A percentile compares a stretch with the other conserved stretches of the same genome.
Evolutionary conservation across 1,284 basidiomycete species (phyloP).

Genomic region (Trametes versicolor): DNA sequence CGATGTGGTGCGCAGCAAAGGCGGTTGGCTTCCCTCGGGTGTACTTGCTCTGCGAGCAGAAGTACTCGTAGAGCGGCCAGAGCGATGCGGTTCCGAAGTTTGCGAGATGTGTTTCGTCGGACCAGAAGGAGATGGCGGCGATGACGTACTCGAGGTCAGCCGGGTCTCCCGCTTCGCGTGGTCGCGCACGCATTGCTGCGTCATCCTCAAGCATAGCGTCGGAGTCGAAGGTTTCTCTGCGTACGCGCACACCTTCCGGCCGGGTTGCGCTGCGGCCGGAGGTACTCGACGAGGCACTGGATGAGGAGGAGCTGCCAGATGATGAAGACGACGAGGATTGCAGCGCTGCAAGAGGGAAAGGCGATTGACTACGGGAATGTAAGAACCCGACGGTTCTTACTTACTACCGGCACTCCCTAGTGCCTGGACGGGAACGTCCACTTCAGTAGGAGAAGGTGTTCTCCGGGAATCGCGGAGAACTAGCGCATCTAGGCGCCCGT

Average conservation of each 20-base stretch:
- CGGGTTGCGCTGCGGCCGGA: too few relatives aligned
- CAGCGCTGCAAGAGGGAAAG: too few relatives aligned
- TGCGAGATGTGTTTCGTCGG: conserved; percentile 48
- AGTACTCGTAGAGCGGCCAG: conserved; percentile 51
- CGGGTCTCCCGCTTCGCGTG: conserved; percentile 18
- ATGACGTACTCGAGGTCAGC: conserved; percentile 39
- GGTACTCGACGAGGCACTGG: too few relatives aligned
- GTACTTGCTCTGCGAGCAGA: conserved; percentile 51
- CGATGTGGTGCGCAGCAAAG: conserved; percentile 46
- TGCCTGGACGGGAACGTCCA: too few relatives aligned
- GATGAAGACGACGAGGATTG: too few relatives aligned
- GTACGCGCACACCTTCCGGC: conserved; percentile 13
- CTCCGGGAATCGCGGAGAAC: too few relatives aligned
- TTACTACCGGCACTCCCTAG: too few relatives aligned
- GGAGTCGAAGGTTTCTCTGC: conserved; percentile 21
- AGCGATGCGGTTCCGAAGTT: conserved; percentile 46
- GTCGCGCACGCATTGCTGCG: conserved; percentile 27
- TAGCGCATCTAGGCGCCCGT: too few relatives aligned
- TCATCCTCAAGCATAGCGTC: conserved; percentile 33
- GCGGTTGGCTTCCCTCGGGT: conserved; percentile 34
- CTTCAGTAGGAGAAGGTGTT: too few relatives aligned
- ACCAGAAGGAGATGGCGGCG: conserved; percentile 35
- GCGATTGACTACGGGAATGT: too few relatives aligned
- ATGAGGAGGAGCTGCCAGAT: too few relatives aligned
- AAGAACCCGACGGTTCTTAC: too few relatives aligned